Conservation (phyloP, 495 filamentous ascomycete species). For the Parachaetomium inaequale region DNA sequence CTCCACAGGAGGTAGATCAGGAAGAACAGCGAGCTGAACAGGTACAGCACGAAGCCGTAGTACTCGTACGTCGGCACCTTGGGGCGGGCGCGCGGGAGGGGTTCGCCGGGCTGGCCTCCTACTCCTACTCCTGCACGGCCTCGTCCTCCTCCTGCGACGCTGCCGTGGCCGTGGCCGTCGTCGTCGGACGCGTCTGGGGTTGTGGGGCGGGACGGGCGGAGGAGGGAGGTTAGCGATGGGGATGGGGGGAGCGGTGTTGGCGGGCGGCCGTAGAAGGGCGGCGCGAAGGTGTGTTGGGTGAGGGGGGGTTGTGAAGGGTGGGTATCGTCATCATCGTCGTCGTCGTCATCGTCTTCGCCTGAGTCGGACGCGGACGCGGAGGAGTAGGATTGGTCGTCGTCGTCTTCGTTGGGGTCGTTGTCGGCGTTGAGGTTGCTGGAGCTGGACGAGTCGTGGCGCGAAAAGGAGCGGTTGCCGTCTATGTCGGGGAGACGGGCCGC, state of each 20-base stretch:
- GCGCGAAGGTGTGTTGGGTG: conserved; percentile 64
- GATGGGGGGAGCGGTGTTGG: conserved; percentile 90
- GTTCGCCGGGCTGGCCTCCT: conserved; percentile 54
- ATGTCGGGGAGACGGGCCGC: conserved; percentile 35
- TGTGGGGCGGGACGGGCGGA: conserved; percentile 83
- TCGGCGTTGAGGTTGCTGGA: conserved; percentile 13
- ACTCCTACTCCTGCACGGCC: not conserved
- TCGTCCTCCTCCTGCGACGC: not conserved
- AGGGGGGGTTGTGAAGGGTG: conserved; percentile 37
- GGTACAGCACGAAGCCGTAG: conserved; percentile 95
- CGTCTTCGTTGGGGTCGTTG: conserved; percentile 15
- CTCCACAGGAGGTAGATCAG: conserved; percentile 91
- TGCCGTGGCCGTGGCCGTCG: conserved; percentile 56
- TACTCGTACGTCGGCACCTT: conserved; percentile 98
- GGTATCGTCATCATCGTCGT: conserved; percentile 22
- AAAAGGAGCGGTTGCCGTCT: conserved; percentile 3
- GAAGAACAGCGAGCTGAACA: conserved; percentile 75
- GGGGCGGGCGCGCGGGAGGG: conserved; percentile 80
- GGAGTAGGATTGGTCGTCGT: conserved; percentile 8
- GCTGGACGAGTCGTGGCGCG: conserved; percentile 20
- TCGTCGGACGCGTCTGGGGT: conserved; percentile 90
- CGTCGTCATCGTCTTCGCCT: conserved; percentile 20
- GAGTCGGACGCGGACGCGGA: conserved; percentile 14
- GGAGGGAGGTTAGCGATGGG: conserved; percentile 90
- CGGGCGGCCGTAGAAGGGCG: conserved; percentile 83